Base-by-base conservation (phyloP, 2,329 filamentous ascomycete genomes). In the Arthroderma uncinatum region DNA sequence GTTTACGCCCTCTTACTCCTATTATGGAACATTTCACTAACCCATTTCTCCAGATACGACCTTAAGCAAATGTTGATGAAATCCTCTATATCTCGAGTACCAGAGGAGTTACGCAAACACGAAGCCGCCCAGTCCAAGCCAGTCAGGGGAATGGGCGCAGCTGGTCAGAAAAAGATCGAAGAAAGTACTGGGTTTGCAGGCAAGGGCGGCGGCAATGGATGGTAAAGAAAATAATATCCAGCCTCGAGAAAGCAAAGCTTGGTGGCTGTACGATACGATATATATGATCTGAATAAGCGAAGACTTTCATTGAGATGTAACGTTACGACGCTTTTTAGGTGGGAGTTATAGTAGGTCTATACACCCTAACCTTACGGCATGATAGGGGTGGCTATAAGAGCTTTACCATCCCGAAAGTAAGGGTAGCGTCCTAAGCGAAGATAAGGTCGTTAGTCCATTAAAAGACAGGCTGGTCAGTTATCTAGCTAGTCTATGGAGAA, bases 1-100 rank as follows among this genome's bases (percentile, higher is more conserved):
- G 73, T 72, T 58, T 30, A 44, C 14, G 52, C 33, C 37, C 10
- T 57, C 23, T 50, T 19, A 54, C 19, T 28, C 4, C 8, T 39
- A 47, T 12, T 16, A 19, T 34, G 37, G 10, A 23, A 8, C 10
- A 42, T n/a, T 12, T 2, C 10, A 54, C 57, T 61, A 58, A 64
- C 67, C 60, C 66, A 28, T 14, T 57, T 4, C 12, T 16, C 16
- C 8, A 77, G 74, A 71, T 79, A 95, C 71, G 93, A 98, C 69
- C 76, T 98, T 61, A 92, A 89, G 74, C 89, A 96, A 77, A 97
- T 98, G 82, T 82, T 98, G 33, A 85, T 82, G 66, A 97, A 97
- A 81, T 93, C 87, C 61, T 79, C 82, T 9, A 89, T 96, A 21
- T 91, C 86, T 1, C 86, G 88, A 68, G 87, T 98, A 25, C 91